Percentiles rank a stretch among this genome's conserved stretches.
phyloP scores from a whole-genome alignment of 352 stramenopile species.

The Phytophthora tubulina region DNA sequence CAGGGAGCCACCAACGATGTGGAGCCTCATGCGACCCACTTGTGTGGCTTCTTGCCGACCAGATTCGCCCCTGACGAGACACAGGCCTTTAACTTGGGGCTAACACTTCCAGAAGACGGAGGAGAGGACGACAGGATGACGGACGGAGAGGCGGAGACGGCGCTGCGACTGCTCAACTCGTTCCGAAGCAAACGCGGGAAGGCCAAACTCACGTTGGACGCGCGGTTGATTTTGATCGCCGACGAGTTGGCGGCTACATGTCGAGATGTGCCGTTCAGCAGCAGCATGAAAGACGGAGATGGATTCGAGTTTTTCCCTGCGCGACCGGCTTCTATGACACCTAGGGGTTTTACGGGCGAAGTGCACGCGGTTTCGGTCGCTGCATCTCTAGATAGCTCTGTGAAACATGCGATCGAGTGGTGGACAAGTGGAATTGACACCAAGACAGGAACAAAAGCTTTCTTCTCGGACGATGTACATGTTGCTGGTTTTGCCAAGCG shows the following conservation, averaged over 20 bases:
- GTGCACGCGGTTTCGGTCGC: conserved; percentile 37
- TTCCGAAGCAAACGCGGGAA: conserved; percentile 34
- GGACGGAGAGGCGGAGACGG: conserved; percentile 35
- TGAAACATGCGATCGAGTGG: conserved; percentile 37
- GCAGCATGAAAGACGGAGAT: conserved; percentile 20
- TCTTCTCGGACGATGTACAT: conserved; percentile 39
- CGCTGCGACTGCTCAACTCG: conserved; percentile 45
- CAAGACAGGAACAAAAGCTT: conserved; percentile 24
- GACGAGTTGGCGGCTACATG: conserved; percentile 37
- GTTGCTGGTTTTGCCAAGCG: conserved; percentile 41
- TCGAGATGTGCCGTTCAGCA: conserved; percentile 22
- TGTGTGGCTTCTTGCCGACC: conserved; percentile 39
- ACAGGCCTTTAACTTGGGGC: conserved; percentile 37
- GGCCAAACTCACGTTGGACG: conserved; percentile 40
- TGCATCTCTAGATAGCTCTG: conserved; percentile 16
- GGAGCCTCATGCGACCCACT: conserved; percentile 9
- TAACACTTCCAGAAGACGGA: conserved; percentile 10
- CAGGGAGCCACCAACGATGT: conserved; percentile 27
- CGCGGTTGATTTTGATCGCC: conserved; percentile 43
- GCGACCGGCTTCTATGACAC: conserved; percentile 7
- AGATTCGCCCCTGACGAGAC: conserved; percentile 37
- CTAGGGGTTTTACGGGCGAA: conserved; percentile 24
- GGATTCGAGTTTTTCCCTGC: conserved; percentile 29
- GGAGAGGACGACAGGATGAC: conserved; percentile 22
- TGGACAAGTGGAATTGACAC: conserved; percentile 36